Evolutionary conservation across 1,139 yeast genomes (phyloP), one percentile per base, ranked within the genome.

Genomic region (Suhomyces wounanorum): DNA sequence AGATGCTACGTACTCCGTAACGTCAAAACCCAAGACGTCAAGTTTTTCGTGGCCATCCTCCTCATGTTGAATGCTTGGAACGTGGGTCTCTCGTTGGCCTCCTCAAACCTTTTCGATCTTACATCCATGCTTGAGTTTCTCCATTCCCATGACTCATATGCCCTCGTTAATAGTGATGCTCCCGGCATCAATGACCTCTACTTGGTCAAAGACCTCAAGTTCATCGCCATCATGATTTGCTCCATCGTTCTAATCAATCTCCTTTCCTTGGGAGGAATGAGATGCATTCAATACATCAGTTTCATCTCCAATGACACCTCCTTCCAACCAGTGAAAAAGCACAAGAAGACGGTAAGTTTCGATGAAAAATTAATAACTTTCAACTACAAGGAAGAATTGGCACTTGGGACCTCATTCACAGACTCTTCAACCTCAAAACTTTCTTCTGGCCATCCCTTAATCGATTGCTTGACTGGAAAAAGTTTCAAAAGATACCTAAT

Each of bases 311-410:
- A 35, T 9, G 53, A 49, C 13, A 18, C 17, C 23, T 17, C 25
- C 8, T 33, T 42, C 21, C 38, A 48, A 37, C 43, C 47, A 9
- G 44, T 49, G 14, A 52, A 48, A 39, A 46, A 33, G 9, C 56
- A 54, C 45, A 47, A 46, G 37, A 62, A 62, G 49, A 52, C 55
- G 5, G 66, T 63, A 4, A 55, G 60, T 17, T 63, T 62, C 51
- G 58, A 60, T 43, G 58, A 56, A 28, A 56, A 55, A 21, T 46
- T 59, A n/a, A 48, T 55, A 17, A 58, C 62, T 5, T 57, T 50
- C 50, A 54, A 53, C 40, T 58, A 61, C 51, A 45, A 47, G 41
- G 51, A 47, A 21, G 50, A 47, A 42, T 43, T 43, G 44, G 33
- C 46, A 13, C 44, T 47, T 16, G 46, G 43, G 23, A 13, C 43